phyloP scores from a whole-genome alignment of 192 early-diverging fungal species.

The Cetraspora pellucida region DNA sequence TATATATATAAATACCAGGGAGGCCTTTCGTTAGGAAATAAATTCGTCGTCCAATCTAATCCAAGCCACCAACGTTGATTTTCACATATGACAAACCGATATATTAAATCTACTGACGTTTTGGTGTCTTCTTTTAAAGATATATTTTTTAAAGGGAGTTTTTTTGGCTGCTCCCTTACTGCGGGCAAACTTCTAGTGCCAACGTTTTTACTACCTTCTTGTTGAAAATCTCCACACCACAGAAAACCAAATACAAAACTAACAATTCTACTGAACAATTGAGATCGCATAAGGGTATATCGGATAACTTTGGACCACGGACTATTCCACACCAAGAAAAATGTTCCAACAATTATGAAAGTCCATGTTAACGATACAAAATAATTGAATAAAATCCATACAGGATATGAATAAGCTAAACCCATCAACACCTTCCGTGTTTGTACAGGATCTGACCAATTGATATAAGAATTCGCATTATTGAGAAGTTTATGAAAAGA shows the following conservation, averaged over 20 bases:
- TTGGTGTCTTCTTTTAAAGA: slow-evolving; percentile 30
- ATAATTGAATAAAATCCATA: slow-evolving; percentile 45
- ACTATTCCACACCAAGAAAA: slow-evolving; percentile 47
- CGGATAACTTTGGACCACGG: slow-evolving; percentile 48
- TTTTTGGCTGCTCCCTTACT: slow-evolving; percentile 47
- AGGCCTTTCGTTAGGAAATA: slow-evolving; percentile 57
- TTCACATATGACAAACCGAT: slow-evolving; percentile 52
- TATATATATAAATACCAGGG: slow-evolving; percentile 43
- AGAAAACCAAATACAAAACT: slow-evolving; percentile 41
- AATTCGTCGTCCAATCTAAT: slow-evolving; percentile 59
- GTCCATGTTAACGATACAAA: slow-evolving; percentile 45
- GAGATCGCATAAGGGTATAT: slow-evolving; percentile 38
- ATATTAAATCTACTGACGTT: slow-evolving; percentile 45
- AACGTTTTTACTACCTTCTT: slow-evolving; percentile 33
- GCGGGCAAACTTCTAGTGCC: slow-evolving; percentile 32
- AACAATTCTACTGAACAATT: slow-evolving; percentile 37
- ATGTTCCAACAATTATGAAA: slow-evolving; percentile 36
- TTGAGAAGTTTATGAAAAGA: slow-evolving; percentile 40
- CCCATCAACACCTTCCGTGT: slow-evolving; percentile 35
- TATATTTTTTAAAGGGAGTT: slow-evolving; percentile 23
- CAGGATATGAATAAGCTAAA: slow-evolving; percentile 37
- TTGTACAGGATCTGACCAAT: slow-evolving; percentile 44
- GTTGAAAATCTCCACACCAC: slow-evolving; percentile 12
- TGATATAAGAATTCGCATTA: slow-evolving; percentile 33
- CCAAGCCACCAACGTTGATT: slow-evolving; percentile 64